Evolutionary conservation across 495 filamentous ascomycete genomes (phyloP).

Genomic region (Aspergillus sparsus): DNA sequence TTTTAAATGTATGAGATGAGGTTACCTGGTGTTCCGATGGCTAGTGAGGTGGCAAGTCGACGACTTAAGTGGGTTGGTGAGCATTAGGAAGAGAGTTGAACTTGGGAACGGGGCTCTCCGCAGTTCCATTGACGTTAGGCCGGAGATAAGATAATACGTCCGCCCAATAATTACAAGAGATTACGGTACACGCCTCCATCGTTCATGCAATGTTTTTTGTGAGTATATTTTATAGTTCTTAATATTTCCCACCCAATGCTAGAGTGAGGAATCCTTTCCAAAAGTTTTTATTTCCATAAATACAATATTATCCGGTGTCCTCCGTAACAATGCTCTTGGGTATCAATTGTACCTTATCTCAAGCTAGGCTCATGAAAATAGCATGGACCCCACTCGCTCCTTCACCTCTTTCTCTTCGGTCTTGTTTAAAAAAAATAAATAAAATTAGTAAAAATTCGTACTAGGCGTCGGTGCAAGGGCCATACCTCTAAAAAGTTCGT

Average conservation of each 20-base stretch:
- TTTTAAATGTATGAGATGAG: not conserved
- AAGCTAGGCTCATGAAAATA: conserved; percentile 41
- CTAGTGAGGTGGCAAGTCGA: conserved; percentile 4
- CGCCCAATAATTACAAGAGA: not conserved
- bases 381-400: conserved; percentile 31
- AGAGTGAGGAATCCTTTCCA: conserved; percentile 5
- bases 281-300: conserved; percentile 23
- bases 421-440: conserved; percentile 22
- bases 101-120: conserved; percentile 16
- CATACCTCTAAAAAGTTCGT: conserved; percentile 65
- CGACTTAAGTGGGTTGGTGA: not conserved
- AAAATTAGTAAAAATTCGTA: not conserved
- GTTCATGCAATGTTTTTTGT: conserved; percentile 4
- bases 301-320: conserved; percentile 5
- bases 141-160: conserved; percentile 36
- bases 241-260: not conserved
- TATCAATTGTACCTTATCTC: conserved; percentile 2
- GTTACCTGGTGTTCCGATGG: conserved; percentile 6
- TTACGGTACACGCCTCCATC: too few species aligned
- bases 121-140: conserved; percentile 20
- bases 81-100: conserved; percentile 9
- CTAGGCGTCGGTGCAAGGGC: not conserved
- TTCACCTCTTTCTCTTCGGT: conserved; percentile 46
- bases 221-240: not conserved
- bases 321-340: conserved; percentile 12